Conservation (phyloP, 2,329 filamentous ascomycete species). For the Hypomyces rosellus region DNA sequence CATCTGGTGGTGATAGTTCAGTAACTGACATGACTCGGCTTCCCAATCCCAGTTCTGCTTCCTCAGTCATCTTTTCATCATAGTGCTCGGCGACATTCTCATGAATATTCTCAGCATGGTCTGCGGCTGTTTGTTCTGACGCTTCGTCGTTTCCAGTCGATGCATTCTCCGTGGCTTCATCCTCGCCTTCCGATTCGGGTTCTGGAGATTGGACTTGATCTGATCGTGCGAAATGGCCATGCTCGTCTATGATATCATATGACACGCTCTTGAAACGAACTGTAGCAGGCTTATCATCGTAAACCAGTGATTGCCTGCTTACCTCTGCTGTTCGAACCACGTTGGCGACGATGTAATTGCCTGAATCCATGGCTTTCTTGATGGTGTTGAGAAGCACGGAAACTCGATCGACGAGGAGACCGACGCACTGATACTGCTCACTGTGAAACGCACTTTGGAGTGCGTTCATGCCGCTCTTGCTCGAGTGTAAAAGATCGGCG, state of each 20-base stretch:
- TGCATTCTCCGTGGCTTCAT: too few relatives aligned
- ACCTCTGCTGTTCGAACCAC: constrained; percentile 4
- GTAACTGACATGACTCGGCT: background rate
- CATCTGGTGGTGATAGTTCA: background rate
- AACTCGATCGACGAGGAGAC: constrained; percentile 2
- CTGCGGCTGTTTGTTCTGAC: too few relatives aligned
- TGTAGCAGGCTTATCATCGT: background rate
- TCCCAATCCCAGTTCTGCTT: too few relatives aligned
- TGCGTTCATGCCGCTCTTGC: constrained; percentile 4
- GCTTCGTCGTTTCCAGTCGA: too few relatives aligned
- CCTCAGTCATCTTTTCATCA: too few relatives aligned
- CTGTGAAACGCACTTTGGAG: constrained; percentile 7
- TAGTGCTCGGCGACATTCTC: too few relatives aligned
- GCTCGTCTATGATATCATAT: too few relatives aligned
- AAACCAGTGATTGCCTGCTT: background rate
- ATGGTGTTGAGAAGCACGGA: background rate
- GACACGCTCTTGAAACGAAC: too few relatives aligned
- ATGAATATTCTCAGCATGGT: too few relatives aligned
- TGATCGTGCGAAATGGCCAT: too few relatives aligned
- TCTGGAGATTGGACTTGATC: too few relatives aligned
- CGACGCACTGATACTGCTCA: constrained; percentile 4
- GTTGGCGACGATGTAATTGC: constrained; percentile 1
- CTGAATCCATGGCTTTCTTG: constrained; percentile 4
- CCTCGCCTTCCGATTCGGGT: too few relatives aligned
- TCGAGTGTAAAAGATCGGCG: constrained; percentile 19